These are phyloP conservation scores for Blastomyces gilchristii DNA, from an alignment of 2,329 filamentous ascomycete species.

Conservation along the genomic window DNA sequence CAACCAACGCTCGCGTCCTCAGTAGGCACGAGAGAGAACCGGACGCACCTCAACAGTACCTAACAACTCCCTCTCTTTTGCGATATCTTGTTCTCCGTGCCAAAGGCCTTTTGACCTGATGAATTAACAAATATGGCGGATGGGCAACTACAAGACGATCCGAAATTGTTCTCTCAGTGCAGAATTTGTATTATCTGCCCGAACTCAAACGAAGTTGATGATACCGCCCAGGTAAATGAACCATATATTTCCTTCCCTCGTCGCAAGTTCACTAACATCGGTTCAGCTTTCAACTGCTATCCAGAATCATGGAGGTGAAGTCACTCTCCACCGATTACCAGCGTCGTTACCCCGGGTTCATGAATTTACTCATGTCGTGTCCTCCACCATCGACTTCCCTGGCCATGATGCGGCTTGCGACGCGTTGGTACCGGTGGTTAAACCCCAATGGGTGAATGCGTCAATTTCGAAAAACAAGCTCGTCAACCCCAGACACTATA, in stretches of 20 bases:
- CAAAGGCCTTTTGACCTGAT: not conserved
- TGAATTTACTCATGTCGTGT: conserved; percentile 54
- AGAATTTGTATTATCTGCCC: conserved; percentile 38
- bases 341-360: conserved; percentile 31
- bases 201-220: conserved; percentile 29
- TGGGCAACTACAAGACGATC: conserved; percentile 17
- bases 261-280: conserved; percentile 10
- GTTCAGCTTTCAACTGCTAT: conserved; percentile 30
- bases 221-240: conserved; percentile 32
- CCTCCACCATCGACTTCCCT: conserved; percentile 82
- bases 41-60: not conserved
- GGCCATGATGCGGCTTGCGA: conserved; percentile 67
- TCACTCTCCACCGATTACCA: conserved; percentile 33
- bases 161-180: conserved; percentile 37
- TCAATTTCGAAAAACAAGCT: conserved; percentile 61
- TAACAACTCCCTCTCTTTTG: not conserved
- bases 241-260: conserved; percentile 3
- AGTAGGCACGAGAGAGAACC: not conserved
- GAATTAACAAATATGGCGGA: conserved; percentile 20
- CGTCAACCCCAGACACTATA: conserved; percentile 72
- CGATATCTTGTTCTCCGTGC: not conserved
- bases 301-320: conserved; percentile 40
- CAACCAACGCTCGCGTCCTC: not conserved
- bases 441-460: conserved; percentile 64
- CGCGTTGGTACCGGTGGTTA: conserved; percentile 73